Conservation (phyloP, 2,329 filamentous ascomycete species). For the Fusarium chlamydosporum region DNA sequence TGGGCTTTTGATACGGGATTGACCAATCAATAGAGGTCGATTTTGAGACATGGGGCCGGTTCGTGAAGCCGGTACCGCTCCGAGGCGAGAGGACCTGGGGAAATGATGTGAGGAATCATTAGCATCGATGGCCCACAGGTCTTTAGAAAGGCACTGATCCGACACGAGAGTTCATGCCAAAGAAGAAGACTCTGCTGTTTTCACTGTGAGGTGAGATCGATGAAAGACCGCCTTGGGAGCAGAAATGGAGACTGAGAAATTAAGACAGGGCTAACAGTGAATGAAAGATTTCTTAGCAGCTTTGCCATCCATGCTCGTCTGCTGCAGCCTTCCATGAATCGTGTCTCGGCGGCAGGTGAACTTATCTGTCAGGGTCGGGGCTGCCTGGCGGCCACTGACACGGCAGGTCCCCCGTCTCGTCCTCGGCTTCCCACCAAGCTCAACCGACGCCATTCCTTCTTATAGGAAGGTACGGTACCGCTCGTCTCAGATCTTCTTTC, state of each 20-base stretch:
- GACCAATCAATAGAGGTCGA: conserved; percentile 41
- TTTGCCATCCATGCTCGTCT: conserved; percentile 23
- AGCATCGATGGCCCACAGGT: not conserved
- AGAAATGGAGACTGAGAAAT: not conserved
- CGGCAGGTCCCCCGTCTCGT: conserved; percentile 30
- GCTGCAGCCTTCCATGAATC: conserved; percentile 45
- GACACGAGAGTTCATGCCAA: not conserved
- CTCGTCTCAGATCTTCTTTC: conserved; percentile 16
- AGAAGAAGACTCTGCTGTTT: not conserved
- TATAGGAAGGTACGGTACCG: conserved; percentile 27
- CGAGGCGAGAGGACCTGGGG: conserved; percentile 28
- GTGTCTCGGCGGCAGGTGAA: conserved; percentile 14
- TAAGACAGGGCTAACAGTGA: not conserved
- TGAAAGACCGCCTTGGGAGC: not conserved
- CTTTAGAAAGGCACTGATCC: not conserved
- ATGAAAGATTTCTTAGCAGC: conserved; percentile 1
- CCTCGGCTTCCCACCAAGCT: conserved; percentile 38
- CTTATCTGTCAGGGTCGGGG: conserved; percentile 24
- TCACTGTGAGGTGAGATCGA: not conserved
- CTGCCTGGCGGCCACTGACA: conserved; percentile 32
- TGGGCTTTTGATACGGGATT: conserved; percentile 23
- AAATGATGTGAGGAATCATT: conserved; percentile 28
- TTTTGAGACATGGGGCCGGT: conserved; percentile 43
- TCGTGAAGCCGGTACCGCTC: conserved; percentile 32
- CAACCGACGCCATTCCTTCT: conserved; percentile 37